Evolutionary conservation across 805 yeast genomes (phyloP), one percentile per base, ranked within the genome.

Genomic region (Metschnikowia rubicola): DNA sequence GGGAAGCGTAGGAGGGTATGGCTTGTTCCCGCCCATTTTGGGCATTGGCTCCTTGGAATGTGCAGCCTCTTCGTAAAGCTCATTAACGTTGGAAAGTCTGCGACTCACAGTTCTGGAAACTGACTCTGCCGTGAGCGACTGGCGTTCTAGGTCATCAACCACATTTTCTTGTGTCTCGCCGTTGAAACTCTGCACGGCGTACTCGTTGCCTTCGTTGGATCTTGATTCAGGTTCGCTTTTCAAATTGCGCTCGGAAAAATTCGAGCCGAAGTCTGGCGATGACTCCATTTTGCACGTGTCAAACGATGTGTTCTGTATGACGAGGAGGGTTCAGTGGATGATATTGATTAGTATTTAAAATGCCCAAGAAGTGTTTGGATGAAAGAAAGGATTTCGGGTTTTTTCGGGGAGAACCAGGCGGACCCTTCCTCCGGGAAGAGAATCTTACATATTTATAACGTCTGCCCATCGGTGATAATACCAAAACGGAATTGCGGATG

Each of bases 1-100:
- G 0, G 86, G 85, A 42, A 84, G 71, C 26, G 70, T 44, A 8
- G 88, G 83, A 7, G 92, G 92, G 55, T 70, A 83, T 5, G 71
- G 75, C 62, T 84, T 76, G 30, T 74, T 81, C 8, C 78, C 81
- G 36, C 94, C 94, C 90, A 86, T 86, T 4, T 40, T 44, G 2
- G 75, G 75, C 46, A 70, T 47, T 11, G 74, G 74, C 11, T 55
- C 65, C 28, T 53, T 54, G 13, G 54, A 47, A 26, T 52, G 51
- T n/a, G 54, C 48, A 1, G 70, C 70, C 46, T 62, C 58, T 39
- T 50, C 55, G 32, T 64, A 53, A 21, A 67, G 50, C 28, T 60
- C 58, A 11, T 62, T 68, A 17, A 62, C 59, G 28, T 64, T 65
- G 6, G 68, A 60, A 35, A 66, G 47, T 43, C 60, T 38, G 19